Conservation (phyloP, 1,284 basidiomycete species). For the Coniferiporia sulphurascens region DNA sequence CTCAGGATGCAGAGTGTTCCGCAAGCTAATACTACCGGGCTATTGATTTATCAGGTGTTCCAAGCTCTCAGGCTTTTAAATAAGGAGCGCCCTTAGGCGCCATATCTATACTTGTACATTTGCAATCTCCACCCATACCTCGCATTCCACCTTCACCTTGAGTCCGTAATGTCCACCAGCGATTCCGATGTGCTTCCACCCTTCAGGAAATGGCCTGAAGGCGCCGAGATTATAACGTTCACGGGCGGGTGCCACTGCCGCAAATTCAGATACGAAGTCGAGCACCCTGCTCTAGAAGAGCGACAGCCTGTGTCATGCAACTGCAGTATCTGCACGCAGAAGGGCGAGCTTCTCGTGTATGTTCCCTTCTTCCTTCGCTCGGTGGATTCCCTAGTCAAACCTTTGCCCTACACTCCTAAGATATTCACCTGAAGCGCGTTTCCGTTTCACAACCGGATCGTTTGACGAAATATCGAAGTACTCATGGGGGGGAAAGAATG, state of each 20-base stretch:
- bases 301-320: slow-evolving; percentile 18
- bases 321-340: slow-evolving; percentile 13
- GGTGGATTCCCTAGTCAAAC: background rate
- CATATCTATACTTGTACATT: too few species aligned
- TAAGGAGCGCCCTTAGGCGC: too few species aligned
- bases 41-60: too few species aligned
- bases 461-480: slow-evolving; percentile 6
- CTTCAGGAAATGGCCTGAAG: slow-evolving; percentile 5
- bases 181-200: background rate
- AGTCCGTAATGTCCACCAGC: too few species aligned
- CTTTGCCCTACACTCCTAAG: background rate
- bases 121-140: too few species aligned
- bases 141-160: too few species aligned
- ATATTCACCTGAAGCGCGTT: background rate
- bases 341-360: slow-evolving; percentile 14
- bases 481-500: background rate
- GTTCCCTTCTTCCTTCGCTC: background rate
- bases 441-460: background rate
- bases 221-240: slow-evolving; percentile 11
- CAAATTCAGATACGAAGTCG: slow-evolving; percentile 16
- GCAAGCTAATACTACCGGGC: too few species aligned
- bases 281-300: slow-evolving; percentile 16
- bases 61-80: too few species aligned
- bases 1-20: too few species aligned
- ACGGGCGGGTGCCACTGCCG: slow-evolving; percentile 20